Percentiles rank a stretch among this genome's conserved stretches.
phyloP scores from a whole-genome alignment of 805 yeast species.

The Tetrapisispora pingtungensis region DNA sequence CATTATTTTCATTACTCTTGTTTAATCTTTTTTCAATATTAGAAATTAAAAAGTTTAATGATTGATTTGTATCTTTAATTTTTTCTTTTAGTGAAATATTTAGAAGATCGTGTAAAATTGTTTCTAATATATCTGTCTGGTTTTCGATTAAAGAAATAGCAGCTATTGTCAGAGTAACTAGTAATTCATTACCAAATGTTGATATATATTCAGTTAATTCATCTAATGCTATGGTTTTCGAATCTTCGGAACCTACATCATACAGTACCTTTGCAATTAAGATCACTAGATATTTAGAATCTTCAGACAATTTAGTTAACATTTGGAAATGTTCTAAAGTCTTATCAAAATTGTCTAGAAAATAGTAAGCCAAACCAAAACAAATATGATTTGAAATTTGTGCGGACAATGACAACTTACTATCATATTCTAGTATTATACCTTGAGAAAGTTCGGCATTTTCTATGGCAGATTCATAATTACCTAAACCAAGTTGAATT shows the following conservation, averaged over 20 bases:
- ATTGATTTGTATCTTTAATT: slow-evolving; percentile 40
- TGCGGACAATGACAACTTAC: slow-evolving; percentile 25
- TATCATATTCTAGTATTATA: slow-evolving; percentile 35
- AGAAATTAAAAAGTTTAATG: slow-evolving; percentile 50
- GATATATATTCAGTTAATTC: slow-evolving; percentile 63
- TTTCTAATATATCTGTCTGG: slow-evolving; percentile 44
- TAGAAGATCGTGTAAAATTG: slow-evolving; percentile 56
- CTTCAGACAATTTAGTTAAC: slow-evolving; percentile 48
- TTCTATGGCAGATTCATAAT: slow-evolving; percentile 51
- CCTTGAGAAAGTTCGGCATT: slow-evolving; percentile 47
- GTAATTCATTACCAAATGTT: slow-evolving; percentile 52
- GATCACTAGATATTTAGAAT: slow-evolving; percentile 57
- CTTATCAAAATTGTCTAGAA: slow-evolving; percentile 48
- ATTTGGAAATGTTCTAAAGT: slow-evolving; percentile 59
- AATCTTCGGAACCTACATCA: slow-evolving; percentile 64
- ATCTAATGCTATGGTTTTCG: slow-evolving; percentile 75
- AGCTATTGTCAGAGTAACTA: slow-evolving; percentile 65
- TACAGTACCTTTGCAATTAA: slow-evolving; percentile 71
- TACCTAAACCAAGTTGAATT: slow-evolving; percentile 48
- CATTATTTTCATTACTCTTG: slow-evolving; percentile 7
- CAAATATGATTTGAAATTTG: slow-evolving; percentile 54
- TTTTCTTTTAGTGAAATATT: slow-evolving; percentile 38
- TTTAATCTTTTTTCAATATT: slow-evolving; percentile 39
- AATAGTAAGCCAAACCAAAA: slow-evolving; percentile 64
- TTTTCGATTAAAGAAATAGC: slow-evolving; percentile 64